phyloP scores from a whole-genome alignment of 805 yeast species.

The Candida multigemmis region DNA sequence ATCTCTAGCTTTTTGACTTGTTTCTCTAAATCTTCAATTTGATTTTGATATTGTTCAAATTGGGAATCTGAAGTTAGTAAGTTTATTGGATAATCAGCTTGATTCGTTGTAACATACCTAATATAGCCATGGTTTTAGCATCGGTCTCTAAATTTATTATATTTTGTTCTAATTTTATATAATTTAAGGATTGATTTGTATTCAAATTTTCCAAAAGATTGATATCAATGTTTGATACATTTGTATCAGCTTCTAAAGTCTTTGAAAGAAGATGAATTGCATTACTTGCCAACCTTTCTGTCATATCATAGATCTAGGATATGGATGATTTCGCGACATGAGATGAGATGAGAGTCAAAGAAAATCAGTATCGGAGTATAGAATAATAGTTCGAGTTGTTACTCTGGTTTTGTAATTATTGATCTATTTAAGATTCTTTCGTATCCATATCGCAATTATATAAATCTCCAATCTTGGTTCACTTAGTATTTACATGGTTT shows the following conservation, averaged over 20 bases:
- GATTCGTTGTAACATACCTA: conserved; percentile 10
- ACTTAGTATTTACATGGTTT: background rate
- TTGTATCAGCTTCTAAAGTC: conserved; percentile 32
- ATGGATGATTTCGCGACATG: background rate
- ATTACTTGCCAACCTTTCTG: conserved; percentile 17
- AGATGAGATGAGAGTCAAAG: background rate
- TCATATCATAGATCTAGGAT: conserved; percentile 16
- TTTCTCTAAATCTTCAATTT: conserved; percentile 18
- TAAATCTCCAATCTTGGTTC: background rate
- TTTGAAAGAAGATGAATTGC: conserved; percentile 20
- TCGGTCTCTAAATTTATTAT: conserved; percentile 36
- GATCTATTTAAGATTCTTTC: background rate
- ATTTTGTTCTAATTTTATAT: conserved; percentile 32
- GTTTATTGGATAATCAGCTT: background rate
- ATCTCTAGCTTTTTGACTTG: conserved; percentile 33
- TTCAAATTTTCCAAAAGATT: conserved; percentile 45
- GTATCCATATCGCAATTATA: background rate
- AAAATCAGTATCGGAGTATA: background rate
- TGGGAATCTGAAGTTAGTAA: conserved; percentile 14
- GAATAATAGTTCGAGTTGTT: background rate
- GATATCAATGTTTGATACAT: conserved; percentile 33
- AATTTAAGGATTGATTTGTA: conserved; percentile 48
- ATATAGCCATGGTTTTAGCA: conserved; percentile 15
- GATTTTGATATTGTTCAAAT: conserved; percentile 11
- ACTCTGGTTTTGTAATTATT: conserved; percentile 1